Evolutionary conservation across 106 monocot genomes (phyloP).

Genomic region (Dendrobium nobile): DNA sequence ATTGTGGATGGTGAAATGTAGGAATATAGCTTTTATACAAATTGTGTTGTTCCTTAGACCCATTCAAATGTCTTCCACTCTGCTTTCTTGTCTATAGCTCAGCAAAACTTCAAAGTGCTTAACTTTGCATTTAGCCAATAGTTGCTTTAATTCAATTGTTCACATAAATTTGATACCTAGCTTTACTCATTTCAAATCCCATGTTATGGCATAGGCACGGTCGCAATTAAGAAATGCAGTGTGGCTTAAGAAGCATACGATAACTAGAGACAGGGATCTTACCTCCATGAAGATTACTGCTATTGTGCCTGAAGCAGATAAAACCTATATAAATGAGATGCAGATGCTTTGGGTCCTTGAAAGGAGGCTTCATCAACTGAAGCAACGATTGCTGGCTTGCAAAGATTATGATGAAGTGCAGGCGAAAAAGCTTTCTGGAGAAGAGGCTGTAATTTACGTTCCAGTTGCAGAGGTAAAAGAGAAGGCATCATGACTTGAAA

Average conservation of each 20-base stretch:
- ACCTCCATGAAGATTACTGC: neutral
- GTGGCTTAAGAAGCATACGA: constrained; percentile 1
- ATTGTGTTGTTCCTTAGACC: no score
- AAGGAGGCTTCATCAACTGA: constrained; percentile 39
- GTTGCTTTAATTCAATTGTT: neutral
- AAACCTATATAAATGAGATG: constrained; percentile 16
- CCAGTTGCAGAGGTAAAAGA: constrained; percentile 51
- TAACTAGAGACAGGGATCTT: neutral
- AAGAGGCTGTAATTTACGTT: constrained; percentile 34
- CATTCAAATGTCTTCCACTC: no score
- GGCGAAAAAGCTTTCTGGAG: neutral
- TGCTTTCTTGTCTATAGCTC: neutral
- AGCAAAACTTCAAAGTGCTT: neutral
- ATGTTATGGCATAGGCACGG: constrained; percentile 8
- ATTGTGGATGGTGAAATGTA: no score
- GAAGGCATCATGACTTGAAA: constrained; percentile 15
- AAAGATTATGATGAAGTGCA: neutral
- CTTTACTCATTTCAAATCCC: neutral
- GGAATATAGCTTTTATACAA: no score
- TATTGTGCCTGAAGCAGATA: neutral
- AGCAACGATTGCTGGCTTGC: constrained; percentile 20
- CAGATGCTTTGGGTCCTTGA: constrained; percentile 43
- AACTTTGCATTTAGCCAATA: neutral
- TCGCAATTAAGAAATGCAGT: neutral
- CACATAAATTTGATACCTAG: neutral